phyloP scores from a whole-genome alignment of 2,329 filamentous ascomycete species.

The Scedosporium aurantiacum region DNA sequence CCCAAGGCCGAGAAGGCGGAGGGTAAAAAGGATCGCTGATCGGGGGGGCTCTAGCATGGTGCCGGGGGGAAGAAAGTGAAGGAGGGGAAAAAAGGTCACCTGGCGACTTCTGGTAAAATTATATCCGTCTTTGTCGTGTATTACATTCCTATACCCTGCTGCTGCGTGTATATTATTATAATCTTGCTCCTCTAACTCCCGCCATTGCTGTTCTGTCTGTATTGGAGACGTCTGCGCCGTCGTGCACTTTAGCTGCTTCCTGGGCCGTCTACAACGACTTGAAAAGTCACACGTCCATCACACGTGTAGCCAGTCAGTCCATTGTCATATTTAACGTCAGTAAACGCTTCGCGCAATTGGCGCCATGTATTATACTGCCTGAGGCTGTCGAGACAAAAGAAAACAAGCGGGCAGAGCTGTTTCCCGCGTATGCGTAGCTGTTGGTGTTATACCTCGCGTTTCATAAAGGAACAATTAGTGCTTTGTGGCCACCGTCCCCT shows the following conservation, averaged over 20 bases:
- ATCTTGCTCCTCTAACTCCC: background rate
- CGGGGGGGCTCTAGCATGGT: background rate
- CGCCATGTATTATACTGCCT: background rate
- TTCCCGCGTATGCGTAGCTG: background rate
- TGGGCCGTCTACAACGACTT: no score
- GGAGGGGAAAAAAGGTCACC: no score
- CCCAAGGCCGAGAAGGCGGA: conserved; percentile 29
- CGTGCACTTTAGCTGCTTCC: no score
- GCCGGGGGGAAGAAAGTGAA: no score
- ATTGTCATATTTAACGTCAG: background rate
- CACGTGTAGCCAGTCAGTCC: background rate
- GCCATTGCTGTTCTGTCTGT: no score
- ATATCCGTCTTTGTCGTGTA: background rate
- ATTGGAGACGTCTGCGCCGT: no score
- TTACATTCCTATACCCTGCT: background rate
- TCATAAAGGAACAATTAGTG: background rate
- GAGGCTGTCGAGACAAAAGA: background rate
- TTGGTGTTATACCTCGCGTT: background rate
- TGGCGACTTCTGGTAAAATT: background rate
- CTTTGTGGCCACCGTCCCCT: no score
- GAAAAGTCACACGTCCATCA: no score
- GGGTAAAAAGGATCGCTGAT: conserved; percentile 38
- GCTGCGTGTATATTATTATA: background rate
- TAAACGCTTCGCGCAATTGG: background rate
- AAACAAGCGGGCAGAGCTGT: background rate